phyloP scores from a whole-genome alignment of 75 land plant genomes.

The Pseudotsuga menziesii region DNA sequence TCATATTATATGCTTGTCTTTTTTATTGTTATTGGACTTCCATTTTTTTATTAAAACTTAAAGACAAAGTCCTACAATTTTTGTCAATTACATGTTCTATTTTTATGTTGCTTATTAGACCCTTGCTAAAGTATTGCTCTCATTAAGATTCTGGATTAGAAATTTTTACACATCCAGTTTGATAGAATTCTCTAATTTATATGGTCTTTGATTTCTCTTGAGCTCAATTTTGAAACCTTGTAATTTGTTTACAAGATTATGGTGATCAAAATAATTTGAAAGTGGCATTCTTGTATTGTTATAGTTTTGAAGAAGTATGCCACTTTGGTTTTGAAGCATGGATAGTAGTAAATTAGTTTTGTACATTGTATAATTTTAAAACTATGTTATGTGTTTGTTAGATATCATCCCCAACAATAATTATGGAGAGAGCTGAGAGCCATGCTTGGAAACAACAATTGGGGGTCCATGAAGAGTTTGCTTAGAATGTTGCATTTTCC shows the following conservation, averaged over 20 bases:
- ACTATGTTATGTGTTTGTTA: slow-evolving; percentile 14
- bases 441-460: slow-evolving; percentile 92
- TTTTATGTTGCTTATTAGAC: too few species aligned
- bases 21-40: too few species aligned
- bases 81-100: too few species aligned
- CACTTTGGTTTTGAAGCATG: not conserved
- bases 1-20: too few species aligned
- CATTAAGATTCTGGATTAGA: too few species aligned
- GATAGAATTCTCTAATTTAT: too few species aligned
- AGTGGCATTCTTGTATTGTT: not conserved
- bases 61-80: too few species aligned
- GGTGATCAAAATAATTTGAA: not conserved
- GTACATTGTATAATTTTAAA: not conserved
- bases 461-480: slow-evolving; percentile 99
- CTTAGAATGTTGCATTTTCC: slow-evolving; percentile 83
- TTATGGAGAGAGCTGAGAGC: slow-evolving; percentile 95
- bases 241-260: not conserved
- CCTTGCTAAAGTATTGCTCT: too few species aligned
- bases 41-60: too few species aligned
- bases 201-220: too few species aligned
- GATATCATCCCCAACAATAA: slow-evolving; percentile 96
- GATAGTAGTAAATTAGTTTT: not conserved
- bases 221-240: not conserved
- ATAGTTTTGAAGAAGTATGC: too few species aligned
- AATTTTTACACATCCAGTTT: too few species aligned